Conservation (phyloP, 2,329 filamentous ascomycete genomes). For the Zasmidium angulare region DNA sequence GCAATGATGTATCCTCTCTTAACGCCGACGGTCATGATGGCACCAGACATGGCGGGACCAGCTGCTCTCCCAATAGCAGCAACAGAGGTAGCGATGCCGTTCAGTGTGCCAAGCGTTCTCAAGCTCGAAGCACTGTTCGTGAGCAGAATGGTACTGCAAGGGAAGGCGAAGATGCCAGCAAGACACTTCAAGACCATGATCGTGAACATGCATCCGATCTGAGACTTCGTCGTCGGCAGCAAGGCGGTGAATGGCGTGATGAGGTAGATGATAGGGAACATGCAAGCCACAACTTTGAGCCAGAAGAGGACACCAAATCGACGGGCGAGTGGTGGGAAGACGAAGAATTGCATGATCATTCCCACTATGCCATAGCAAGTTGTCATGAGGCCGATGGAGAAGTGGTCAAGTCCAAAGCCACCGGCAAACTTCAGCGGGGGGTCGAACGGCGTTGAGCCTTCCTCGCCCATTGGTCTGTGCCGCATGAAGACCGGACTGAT, state of each 20-base stretch:
- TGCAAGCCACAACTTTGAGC: slow-evolving; percentile 64
- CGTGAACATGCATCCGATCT: slow-evolving; percentile 61
- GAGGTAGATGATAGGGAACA: slow-evolving; percentile 75
- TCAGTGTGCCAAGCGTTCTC: slow-evolving; percentile 78
- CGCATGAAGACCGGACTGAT: slow-evolving; percentile 81
- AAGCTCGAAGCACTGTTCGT: slow-evolving; percentile 82
- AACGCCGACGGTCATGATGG: slow-evolving; percentile 73
- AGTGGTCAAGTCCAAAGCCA: slow-evolving; percentile 72
- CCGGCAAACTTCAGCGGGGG: slow-evolving; percentile 76
- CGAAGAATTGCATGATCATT: slow-evolving; percentile 78
- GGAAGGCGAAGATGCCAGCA: slow-evolving; percentile 80
- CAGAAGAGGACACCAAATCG: slow-evolving; percentile 73
- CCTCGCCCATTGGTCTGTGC: slow-evolving; percentile 52
- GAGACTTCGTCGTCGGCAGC: slow-evolving; percentile 48
- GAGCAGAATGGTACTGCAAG: slow-evolving; percentile 83
- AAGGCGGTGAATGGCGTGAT: slow-evolving; percentile 79
- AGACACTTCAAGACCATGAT: slow-evolving; percentile 75
- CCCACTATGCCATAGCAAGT: slow-evolving; percentile 78
- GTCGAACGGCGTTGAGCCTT: slow-evolving; percentile 42
- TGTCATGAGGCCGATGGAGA: slow-evolving; percentile 80
- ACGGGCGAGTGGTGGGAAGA: slow-evolving; percentile 76
- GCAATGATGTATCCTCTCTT: slow-evolving; percentile 73
- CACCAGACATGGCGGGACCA: slow-evolving; percentile 74
- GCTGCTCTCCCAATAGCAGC: slow-evolving; percentile 75
- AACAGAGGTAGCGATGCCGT: slow-evolving; percentile 83